Evolutionary conservation across 805 yeast genomes (phyloP), one percentile per base, ranked within the genome.

Genomic region (Clavispora carvajalis): DNA sequence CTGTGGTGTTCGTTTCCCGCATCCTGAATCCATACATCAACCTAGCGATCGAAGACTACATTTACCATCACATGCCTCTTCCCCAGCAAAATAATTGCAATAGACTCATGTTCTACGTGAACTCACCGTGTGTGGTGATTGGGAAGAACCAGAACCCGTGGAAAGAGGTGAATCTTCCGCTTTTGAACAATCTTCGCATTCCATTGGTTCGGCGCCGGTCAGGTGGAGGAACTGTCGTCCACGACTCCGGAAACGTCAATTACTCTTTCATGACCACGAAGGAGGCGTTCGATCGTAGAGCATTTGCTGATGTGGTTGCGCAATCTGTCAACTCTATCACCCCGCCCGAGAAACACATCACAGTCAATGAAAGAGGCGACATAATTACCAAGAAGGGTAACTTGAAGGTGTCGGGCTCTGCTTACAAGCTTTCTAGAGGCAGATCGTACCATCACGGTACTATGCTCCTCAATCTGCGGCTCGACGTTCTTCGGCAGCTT

Each of bases 191-290:
- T 1, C 58, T 75, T 3, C 65, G 66, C 3, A 71, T 86, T 19
- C 91, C 95, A 0, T 55, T 90, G 7, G 57, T 93, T 5, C 69
- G 99, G 50, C 69, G 99, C 41, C 67, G 75, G 36, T 82, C 93
- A 7, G 99, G 99, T 0, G 99, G 99, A 2, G 99, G 99, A 0
- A 80, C 97, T 0, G 99, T 93, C 1, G 95, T 89, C 9, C 99
- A 93, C 58, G 99, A 91, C 60, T 48, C 71, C 5, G 96, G 97
- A 0, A 93, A 93, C 53, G 79, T 82, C 15, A 93, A 93, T 56
- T 93, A 82, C 60, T 82, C 95, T 4, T 88, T 77, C 53, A 79
- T 91, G 67, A 79, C 85, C 8, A 70, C 85, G 3, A 74, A 85
- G 45, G 73, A 70, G 10, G 73, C 72, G 2, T 93, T 93, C 56